phyloP scores from a whole-genome alignment of 192 early-diverging fungal species.

The Coemansia sp. region DNA sequence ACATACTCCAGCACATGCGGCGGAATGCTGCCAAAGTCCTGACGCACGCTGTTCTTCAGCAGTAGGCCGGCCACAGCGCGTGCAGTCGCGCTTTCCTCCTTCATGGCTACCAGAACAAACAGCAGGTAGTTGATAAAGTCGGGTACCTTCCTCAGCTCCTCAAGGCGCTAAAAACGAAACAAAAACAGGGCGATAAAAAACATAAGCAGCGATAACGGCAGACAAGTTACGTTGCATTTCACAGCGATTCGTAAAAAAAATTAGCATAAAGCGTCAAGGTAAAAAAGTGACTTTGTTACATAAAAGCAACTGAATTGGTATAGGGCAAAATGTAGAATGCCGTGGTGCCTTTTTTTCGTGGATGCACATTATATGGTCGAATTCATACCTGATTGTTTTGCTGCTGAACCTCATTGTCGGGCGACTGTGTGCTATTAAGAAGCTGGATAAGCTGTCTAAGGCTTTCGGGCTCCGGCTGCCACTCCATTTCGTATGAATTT shows the following conservation, averaged over 20 bases:
- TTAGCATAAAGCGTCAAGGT: slow-evolving; percentile 1
- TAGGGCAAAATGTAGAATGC: background rate
- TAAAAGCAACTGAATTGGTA: too few species aligned
- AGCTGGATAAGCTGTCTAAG: slow-evolving; percentile 75
- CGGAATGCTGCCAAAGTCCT: slow-evolving; percentile 55
- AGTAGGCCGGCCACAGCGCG: slow-evolving; percentile 84
- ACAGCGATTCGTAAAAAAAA: slow-evolving; percentile 3
- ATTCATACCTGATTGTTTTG: slow-evolving; percentile 71
- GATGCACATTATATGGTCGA: background rate
- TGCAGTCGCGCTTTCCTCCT: slow-evolving; percentile 62
- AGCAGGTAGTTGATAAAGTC: slow-evolving; percentile 91
- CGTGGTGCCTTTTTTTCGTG: background rate
- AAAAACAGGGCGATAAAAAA: background rate
- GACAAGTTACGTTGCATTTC: background rate
- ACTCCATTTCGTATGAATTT: slow-evolving; percentile 49
- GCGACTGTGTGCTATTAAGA: slow-evolving; percentile 70
- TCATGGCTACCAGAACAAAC: slow-evolving; percentile 78
- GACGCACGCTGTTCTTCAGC: slow-evolving; percentile 75
- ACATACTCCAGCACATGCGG: slow-evolving; percentile 67
- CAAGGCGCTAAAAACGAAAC: slow-evolving; percentile 65
- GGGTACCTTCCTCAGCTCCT: slow-evolving; percentile 73
- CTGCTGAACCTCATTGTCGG: slow-evolving; percentile 67
- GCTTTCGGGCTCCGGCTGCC: slow-evolving; percentile 79
- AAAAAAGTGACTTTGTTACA: background rate
- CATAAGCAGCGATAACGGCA: background rate